Evolutionary conservation across 2,329 filamentous ascomycete genomes (phyloP).

Genomic region (Alternaria sp.): DNA sequence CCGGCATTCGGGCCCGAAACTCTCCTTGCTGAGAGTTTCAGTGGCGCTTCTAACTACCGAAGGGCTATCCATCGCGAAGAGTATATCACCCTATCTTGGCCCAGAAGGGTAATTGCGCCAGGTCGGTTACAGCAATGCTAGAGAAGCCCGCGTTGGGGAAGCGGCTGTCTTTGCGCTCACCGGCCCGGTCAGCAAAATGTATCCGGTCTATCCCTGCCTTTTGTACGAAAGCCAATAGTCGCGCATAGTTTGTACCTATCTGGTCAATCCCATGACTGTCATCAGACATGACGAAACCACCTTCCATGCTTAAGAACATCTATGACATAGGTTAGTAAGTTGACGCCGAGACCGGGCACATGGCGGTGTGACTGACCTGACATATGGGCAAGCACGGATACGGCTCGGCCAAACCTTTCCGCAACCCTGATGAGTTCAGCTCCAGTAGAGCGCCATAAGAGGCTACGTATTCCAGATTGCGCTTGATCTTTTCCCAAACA

Average conservation of each 20-base stretch:
- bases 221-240: constrained; percentile 73
- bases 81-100: constrained; percentile 19
- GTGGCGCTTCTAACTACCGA: constrained; percentile 9
- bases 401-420: constrained; percentile 89
- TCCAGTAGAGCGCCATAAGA: constrained; percentile 84
- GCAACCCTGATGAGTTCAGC: constrained; percentile 83
- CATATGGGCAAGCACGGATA: constrained; percentile 84
- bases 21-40: constrained; percentile 5
- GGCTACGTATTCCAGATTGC: constrained; percentile 75
- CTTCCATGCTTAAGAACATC: constrained; percentile 75
- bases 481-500: constrained; percentile 75
- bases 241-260: constrained; percentile 81
- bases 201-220: constrained; percentile 69
- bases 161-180: constrained; percentile 33
- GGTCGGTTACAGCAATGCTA: constrained; percentile 37
- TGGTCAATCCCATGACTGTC: constrained; percentile 92
- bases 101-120: constrained; percentile 42
- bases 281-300: constrained; percentile 88
- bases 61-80: constrained; percentile 1
- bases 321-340: constrained; percentile 44
- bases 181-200: constrained; percentile 42
- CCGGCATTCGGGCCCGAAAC: constrained; percentile 15
- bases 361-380: constrained; percentile 61
- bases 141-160: constrained; percentile 46
- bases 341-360: constrained; percentile 4